Base-by-base conservation (phyloP, 2,329 filamentous ascomycete genomes). In the Colletotrichum coccodes region DNA sequence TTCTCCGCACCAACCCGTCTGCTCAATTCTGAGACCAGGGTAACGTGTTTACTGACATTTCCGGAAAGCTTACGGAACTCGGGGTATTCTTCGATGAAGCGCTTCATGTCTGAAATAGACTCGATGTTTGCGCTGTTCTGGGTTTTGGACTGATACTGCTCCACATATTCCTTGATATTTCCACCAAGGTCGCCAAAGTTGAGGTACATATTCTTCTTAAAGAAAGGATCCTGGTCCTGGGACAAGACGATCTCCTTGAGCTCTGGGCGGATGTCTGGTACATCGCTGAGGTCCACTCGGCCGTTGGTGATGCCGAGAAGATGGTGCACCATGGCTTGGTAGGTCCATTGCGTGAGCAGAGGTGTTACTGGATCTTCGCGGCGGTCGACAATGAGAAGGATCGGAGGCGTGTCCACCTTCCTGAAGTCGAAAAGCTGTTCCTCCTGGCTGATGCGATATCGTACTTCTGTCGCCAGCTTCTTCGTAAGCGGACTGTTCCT, bases 311-410 rank as follows among this genome's bases (percentile, higher is more conserved):
- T 97, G 6, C 96, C 96, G 14, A 99, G 85, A 2, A 98, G 83
- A 76, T 99, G 96, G 78, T 99, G 96, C 0, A 99, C 96, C 95
- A 99, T 99, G n/a, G 96, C 96, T 81, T 99, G 96, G 76, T 99
- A 99, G 30, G 96, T 99, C 96, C 96, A 99, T 78, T 99, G 96
- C 3, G 94, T 97, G 56, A 99, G 86, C 12, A 99, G 84, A 0
- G 96, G 96, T 4, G 96, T 99, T 58, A 98, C 92, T 0, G 96
- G 95, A 75, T 99, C 96, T 77, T 98, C 95, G 78, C 96, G 89
- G 47, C 96, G 90, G 80, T 99, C 96, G 34, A 99, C 82, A 61
- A 99, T 89, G 38, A 99, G 86, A 16, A 99, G 85, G 73, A 99
- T 95, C 0, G 97, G 96, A 9, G 95, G 93, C 0, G 96, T 99